Evolutionary conservation across 768 basidiomycete species (phyloP).

Genomic region (Russula compacta): DNA sequence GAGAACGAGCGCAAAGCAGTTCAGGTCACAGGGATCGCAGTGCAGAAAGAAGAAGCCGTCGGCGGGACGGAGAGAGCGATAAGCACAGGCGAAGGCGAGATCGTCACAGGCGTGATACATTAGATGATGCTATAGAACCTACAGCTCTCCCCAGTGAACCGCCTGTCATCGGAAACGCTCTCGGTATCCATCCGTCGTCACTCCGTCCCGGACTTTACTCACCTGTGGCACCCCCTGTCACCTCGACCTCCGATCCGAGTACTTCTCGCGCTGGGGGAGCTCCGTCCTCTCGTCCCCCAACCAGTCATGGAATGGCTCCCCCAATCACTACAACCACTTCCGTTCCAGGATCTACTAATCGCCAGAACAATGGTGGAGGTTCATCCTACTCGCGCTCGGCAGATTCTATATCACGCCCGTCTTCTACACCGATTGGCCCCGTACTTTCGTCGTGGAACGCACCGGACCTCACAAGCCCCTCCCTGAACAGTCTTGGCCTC

Average conservation of each 20-base stretch:
- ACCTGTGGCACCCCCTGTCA: not conserved
- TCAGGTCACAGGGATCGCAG: conserved; percentile 12
- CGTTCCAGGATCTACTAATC: conserved; percentile 1
- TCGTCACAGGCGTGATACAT: conserved; percentile 4
- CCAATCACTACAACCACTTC: not conserved
- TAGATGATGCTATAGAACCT: not conserved
- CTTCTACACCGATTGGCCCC: conserved; percentile 11
- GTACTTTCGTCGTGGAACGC: conserved; percentile 5
- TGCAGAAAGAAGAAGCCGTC: conserved; percentile 6
- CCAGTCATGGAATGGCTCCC: not conserved
- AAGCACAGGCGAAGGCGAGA: conserved; percentile 5
- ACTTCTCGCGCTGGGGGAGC: conserved; percentile 1
- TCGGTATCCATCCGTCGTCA: conserved; percentile 4
- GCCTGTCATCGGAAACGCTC: conserved; percentile 1
- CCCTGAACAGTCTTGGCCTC: conserved; percentile 16
- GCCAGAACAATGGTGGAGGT: not conserved
- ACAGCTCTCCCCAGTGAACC: not conserved
- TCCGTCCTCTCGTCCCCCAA: not conserved
- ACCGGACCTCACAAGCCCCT: conserved; percentile 8
- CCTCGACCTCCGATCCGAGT: not conserved
- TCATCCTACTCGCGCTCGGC: not conserved
- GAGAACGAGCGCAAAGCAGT: conserved; percentile 3
- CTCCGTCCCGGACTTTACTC: conserved; percentile 3
- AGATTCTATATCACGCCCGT: not conserved
- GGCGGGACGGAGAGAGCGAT: conserved; percentile 10